These are phyloP conservation scores for Silene conica DNA, from an alignment of 148 eudicot species.

Conservation along the genomic window DNA sequence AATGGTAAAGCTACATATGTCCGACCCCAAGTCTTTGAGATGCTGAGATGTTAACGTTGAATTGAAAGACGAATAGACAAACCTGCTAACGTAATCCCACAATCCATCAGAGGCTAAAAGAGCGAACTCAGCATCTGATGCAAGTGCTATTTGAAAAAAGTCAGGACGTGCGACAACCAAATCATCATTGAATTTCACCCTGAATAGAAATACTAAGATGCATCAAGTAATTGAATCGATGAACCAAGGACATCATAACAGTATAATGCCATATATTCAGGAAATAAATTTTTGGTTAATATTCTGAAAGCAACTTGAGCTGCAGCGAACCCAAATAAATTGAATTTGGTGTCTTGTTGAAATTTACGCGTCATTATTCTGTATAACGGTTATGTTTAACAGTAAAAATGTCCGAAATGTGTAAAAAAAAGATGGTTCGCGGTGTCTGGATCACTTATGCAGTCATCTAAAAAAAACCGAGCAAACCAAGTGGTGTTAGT, in stretches of 20 bases:
- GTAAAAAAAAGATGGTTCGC: not conserved
- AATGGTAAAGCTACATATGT: not conserved
- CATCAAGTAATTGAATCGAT: not conserved
- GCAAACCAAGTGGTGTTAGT: too few relatives aligned
- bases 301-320: too few relatives aligned
- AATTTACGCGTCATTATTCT: too few relatives aligned
- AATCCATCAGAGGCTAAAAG: conserved; percentile 93
- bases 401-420: not conserved
- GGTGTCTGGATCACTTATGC: too few relatives aligned
- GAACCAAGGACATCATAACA: too few relatives aligned
- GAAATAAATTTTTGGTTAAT: too few relatives aligned
- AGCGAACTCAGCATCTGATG: conserved; percentile 69
- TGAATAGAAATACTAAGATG: conserved; percentile 24
- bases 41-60: not conserved
- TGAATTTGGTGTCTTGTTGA: too few relatives aligned
- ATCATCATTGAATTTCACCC: conserved; percentile 63
- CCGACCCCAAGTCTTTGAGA: not conserved
- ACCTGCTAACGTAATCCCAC: conserved; percentile 96
- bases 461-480: too few relatives aligned
- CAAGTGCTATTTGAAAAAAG: conserved; percentile 57
- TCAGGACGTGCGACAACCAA: conserved; percentile 79
- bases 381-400: too few relatives aligned
- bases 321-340: too few relatives aligned
- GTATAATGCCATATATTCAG: too few relatives aligned
- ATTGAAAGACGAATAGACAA: not conserved